These are phyloP conservation scores for Cryptosporidium xiaoi DNA, from an alignment of 169 alveolate genomes.

Conservation along the genomic window DNA sequence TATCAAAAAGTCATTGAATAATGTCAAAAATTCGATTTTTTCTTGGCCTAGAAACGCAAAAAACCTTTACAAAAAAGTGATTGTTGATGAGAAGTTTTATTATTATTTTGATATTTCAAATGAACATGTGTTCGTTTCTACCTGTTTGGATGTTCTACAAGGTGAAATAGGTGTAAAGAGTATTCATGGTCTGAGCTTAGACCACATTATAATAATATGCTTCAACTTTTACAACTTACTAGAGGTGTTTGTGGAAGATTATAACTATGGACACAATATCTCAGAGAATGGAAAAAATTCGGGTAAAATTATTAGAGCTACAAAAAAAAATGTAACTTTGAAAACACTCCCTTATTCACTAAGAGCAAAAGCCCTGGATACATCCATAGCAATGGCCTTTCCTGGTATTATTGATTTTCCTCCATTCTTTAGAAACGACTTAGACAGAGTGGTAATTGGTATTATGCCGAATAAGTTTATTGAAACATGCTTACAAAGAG, in stretches of 20 bases:
- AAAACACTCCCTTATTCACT: slow-evolving; percentile 30
- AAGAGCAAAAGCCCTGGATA: slow-evolving; percentile 39
- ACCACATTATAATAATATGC: slow-evolving; percentile 51
- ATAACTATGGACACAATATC: slow-evolving; percentile 11
- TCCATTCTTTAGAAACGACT: slow-evolving; percentile 41
- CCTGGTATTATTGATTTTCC: slow-evolving; percentile 36
- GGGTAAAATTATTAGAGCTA: neutral
- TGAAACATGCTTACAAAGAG: slow-evolving; percentile 44
- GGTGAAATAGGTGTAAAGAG: slow-evolving; percentile 27
- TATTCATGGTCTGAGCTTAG: slow-evolving; percentile 36
- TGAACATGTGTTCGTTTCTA: slow-evolving; percentile 50
- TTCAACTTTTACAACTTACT: slow-evolving; percentile 39
- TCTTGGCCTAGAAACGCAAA: slow-evolving; percentile 63
- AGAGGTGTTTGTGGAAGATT: slow-evolving; percentile 20
- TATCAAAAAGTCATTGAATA: slow-evolving; percentile 34
- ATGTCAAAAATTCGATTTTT: neutral
- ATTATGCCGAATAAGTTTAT: slow-evolving; percentile 11
- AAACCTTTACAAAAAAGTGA: slow-evolving; percentile 5
- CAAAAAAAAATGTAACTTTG: slow-evolving; percentile 6
- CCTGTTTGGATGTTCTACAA: slow-evolving; percentile 47
- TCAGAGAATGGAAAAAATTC: slow-evolving; percentile 2
- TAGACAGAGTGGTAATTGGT: slow-evolving; percentile 57
- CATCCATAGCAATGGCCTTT: slow-evolving; percentile 23
- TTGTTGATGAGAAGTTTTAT: slow-evolving; percentile 1
- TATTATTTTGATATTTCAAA: slow-evolving; percentile 26